phyloP scores from a whole-genome alignment of 768 basidiomycete species.

The Paxillus ammoniavirescens region DNA sequence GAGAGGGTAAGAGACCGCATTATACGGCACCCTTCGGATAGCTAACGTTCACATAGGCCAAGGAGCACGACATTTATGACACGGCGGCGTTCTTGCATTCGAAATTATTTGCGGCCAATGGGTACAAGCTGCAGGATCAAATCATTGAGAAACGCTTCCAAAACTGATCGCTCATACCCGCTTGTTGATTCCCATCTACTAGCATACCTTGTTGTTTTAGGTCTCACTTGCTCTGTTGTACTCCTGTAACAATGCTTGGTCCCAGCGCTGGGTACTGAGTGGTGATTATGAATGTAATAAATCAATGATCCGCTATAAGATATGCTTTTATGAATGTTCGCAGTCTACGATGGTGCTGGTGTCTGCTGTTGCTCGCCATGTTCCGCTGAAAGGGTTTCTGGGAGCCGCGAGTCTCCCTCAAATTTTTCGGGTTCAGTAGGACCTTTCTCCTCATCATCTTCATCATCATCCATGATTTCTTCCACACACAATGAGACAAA shows the following conservation, averaged over 20 bases:
- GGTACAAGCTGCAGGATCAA: slow-evolving; percentile 69
- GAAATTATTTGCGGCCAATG: slow-evolving; percentile 83
- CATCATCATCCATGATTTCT: slow-evolving; percentile 74
- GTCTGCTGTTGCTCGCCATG: slow-evolving; percentile 6
- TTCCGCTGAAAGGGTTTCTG: slow-evolving; percentile 7
- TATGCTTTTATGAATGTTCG: slow-evolving; percentile 21
- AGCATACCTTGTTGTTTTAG: slow-evolving; percentile 4
- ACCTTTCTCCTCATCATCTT: slow-evolving; percentile 57
- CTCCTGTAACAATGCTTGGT: neutral
- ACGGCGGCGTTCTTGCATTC: slow-evolving; percentile 81
- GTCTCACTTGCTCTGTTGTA: slow-evolving; percentile 15
- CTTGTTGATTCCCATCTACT: neutral
- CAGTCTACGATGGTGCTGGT: slow-evolving; percentile 18
- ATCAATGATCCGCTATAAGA: slow-evolving; percentile 17
- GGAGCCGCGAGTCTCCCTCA: slow-evolving; percentile 2
- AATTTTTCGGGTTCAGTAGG: slow-evolving; percentile 4
- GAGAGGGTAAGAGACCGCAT: slow-evolving; percentile 60
- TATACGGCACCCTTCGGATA: neutral
- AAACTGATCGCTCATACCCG: slow-evolving; percentile 19
- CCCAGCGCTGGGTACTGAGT: slow-evolving; percentile 30
- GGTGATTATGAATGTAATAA: slow-evolving; percentile 31
- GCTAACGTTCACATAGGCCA: slow-evolving; percentile 57
- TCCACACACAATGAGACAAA: slow-evolving; percentile 5
- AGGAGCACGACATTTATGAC: slow-evolving; percentile 96
- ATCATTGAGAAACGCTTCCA: slow-evolving; percentile 76